phyloP scores from a whole-genome alignment of 129 eudicot species.

The Artemisia annua region DNA sequence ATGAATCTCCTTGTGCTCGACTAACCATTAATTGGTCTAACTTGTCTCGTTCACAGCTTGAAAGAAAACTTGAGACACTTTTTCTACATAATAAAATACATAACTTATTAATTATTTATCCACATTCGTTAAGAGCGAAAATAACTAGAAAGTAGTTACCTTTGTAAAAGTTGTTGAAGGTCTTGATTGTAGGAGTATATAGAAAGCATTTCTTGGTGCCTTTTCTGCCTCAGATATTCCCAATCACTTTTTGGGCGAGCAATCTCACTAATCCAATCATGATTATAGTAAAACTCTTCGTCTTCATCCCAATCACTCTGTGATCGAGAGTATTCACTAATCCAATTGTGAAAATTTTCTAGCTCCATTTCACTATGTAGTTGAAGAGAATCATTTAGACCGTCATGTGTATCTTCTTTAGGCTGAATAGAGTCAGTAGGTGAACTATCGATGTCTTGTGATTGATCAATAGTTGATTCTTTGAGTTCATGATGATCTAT shows the following conservation, averaged over 20 bases:
- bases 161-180: conserved; percentile 57
- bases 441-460: conserved; percentile 25
- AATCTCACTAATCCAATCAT: conserved; percentile 67
- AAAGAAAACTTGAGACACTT: conserved; percentile 66
- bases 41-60: conserved; percentile 49
- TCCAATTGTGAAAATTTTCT: conserved; percentile 43
- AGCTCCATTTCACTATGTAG: neutral
- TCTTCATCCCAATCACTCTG: conserved; percentile 55
- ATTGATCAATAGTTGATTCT: neutral
- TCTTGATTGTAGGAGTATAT: conserved; percentile 53
- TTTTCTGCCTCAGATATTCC: conserved; percentile 71
- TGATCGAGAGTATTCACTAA: conserved; percentile 44
- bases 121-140: neutral
- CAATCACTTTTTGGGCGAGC: conserved; percentile 78
- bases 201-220: conserved; percentile 80
- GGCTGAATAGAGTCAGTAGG: conserved; percentile 21
- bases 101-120: neutral
- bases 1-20: conserved; percentile 34
- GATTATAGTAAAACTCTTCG: conserved; percentile 35
- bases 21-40: conserved; percentile 61
- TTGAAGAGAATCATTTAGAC: neutral
- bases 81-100: conserved; percentile 38
- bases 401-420: conserved; percentile 20
- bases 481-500: conserved; percentile 10
- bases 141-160: conserved; percentile 31